Evolutionary conservation across 108 stramenopile genomes (phyloP).

Genomic region (Cylindrotheca fusiformis): DNA sequence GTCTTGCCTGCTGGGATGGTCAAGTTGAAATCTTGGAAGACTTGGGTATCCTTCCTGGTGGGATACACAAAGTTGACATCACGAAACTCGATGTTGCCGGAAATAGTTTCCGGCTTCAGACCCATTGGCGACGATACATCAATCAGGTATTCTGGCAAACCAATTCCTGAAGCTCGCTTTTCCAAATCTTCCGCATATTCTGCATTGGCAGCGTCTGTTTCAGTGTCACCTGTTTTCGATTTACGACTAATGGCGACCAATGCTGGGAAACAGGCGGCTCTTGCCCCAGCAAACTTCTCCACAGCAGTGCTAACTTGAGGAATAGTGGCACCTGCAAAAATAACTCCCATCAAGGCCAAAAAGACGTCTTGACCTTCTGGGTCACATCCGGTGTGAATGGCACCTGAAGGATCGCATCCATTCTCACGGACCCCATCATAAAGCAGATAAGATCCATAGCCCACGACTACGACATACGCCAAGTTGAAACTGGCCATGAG

Average conservation of each 20-base stretch:
- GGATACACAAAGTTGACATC: conserved; percentile 62
- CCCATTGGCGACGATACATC: conserved; percentile 53
- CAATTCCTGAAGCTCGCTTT: neutral
- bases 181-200: conserved; percentile 5
- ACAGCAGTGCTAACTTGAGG: conserved; percentile 40
- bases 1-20: conserved; percentile 49
- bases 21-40: conserved; percentile 55
- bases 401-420: conserved; percentile 52
- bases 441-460: conserved; percentile 34
- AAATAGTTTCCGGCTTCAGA: conserved; percentile 30
- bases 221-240: conserved; percentile 4
- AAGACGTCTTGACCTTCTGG: conserved; percentile 38
- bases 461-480: conserved; percentile 19
- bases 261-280: conserved; percentile 44
- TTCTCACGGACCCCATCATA: conserved; percentile 19
- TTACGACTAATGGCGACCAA: conserved; percentile 35
- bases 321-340: conserved; percentile 28
- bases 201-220: conserved; percentile 10
- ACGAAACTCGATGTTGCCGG: conserved; percentile 46
- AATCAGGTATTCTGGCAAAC: conserved; percentile 11
- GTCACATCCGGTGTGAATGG: conserved; percentile 32
- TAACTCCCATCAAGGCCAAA: conserved; percentile 46
- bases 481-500: conserved; percentile 36
- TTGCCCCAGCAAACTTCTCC: conserved; percentile 30
- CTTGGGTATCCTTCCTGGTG: conserved; percentile 35